Conservation (phyloP, 371 early-diverging fungal genomes). For the Mortierella sp. region DNA sequence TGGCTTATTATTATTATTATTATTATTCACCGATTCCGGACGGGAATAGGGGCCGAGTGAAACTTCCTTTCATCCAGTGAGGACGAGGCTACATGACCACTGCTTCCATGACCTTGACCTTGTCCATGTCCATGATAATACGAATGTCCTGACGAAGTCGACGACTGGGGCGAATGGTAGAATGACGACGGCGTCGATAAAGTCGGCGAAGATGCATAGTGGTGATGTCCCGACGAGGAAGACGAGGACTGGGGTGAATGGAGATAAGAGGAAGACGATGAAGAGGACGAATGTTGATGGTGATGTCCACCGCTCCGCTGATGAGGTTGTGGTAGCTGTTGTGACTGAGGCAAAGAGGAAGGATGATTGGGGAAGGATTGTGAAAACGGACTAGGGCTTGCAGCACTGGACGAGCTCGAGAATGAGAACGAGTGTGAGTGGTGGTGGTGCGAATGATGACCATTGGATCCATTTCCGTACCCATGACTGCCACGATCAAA, state of each 20-base stretch:
- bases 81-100: too few species aligned
- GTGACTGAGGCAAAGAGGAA: background rate
- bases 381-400: conserved; percentile 41
- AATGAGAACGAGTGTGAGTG: conserved; percentile 5
- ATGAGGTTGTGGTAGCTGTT: too few species aligned
- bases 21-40: conserved; percentile 41
- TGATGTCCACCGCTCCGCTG: too few species aligned
- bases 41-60: conserved; percentile 53
- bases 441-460: conserved; percentile 30
- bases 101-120: conserved; percentile 7
- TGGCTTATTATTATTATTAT: too few species aligned
- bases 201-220: background rate
- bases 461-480: background rate
- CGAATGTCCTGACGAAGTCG: conserved; percentile 14
- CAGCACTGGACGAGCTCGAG: background rate
- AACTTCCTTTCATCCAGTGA: conserved; percentile 42
- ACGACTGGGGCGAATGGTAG: conserved; percentile 13
- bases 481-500: conserved; percentile 16
- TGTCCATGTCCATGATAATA: conserved; percentile 19
- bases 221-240: too few species aligned
- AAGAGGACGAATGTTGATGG: conserved; percentile 24
- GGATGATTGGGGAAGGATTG: conserved; percentile 51
- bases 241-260: background rate
- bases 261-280: conserved; percentile 26
- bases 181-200: conserved; percentile 10